A percentile compares a stretch with the other conserved stretches of the same genome.
These are phyloP conservation scores for Candida nemodendra DNA, from an alignment of 805 yeast genomes.

Conservation along the genomic window DNA sequence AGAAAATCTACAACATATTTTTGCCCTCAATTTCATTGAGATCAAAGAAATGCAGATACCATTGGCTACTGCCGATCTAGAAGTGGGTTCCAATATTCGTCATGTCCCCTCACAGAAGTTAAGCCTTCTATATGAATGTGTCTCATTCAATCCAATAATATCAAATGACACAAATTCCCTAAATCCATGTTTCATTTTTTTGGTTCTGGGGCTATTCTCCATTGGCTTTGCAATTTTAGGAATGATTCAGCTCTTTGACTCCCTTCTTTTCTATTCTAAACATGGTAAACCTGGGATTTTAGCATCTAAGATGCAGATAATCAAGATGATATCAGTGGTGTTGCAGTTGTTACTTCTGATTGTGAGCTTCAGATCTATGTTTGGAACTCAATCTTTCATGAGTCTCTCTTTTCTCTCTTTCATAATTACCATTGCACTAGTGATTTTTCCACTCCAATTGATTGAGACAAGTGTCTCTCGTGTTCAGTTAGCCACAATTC, in stretches of 20 bases:
- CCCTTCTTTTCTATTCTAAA: conserved; percentile 8
- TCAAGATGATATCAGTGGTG: conserved; percentile 14
- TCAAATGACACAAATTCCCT: conserved; percentile 26
- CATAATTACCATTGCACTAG: conserved; percentile 14
- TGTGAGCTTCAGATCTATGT: conserved; percentile 7
- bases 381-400: conserved; percentile 5
- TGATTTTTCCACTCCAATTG: conserved; percentile 43
- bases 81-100: too few species aligned
- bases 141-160: conserved; percentile 24
- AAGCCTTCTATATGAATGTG: too few species aligned
- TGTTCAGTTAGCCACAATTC: conserved; percentile 37
- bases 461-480: conserved; percentile 42
- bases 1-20: too few species aligned
- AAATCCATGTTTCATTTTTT: conserved; percentile 32
- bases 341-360: conserved; percentile 8
- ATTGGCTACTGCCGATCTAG: too few species aligned
- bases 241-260: conserved; percentile 18
- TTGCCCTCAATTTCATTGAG: too few species aligned
- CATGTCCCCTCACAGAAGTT: too few species aligned
- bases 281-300: conserved; percentile 9
- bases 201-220: conserved; percentile 15
- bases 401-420: conserved; percentile 11
- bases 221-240: conserved; percentile 17
- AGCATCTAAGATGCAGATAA: conserved; percentile 8
- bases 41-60: conserved; percentile 1